Base-by-base conservation (phyloP, 345 rosid species). In the Conringia planisiliqua region DNA sequence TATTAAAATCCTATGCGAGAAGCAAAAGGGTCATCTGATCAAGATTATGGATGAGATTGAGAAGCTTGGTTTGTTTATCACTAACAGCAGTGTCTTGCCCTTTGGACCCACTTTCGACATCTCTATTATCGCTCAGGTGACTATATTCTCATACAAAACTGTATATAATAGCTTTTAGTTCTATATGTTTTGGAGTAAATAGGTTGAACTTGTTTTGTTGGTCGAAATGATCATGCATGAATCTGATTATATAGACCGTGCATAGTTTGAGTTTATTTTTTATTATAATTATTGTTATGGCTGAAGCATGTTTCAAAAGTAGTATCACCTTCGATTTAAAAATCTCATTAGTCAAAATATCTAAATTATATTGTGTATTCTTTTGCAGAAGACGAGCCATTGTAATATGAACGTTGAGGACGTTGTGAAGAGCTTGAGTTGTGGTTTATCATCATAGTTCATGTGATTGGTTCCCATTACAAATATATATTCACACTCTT, bases 121-220 rank as follows among this genome's bases (percentile, higher is more conserved):
- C 35, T 89, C 98, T 10, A 74, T 93, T 24, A 77, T 89, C 62
- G 86, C 94, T 70, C 85, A 85, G 94, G 98, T 89, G 72, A 56
- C 50, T 12, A 70, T 61, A 43, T 68, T 69, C 64, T 29, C 52
- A 30, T 70, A 20, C 56, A 43, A 70, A 50, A 51, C 9, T 52
- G 14, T 14, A 20, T 47, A 16, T 26, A 59, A 2, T 18, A 11
- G 8, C 1, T 7, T 50, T 7, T 32, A 5, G 38, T 48, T 57
- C 14, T 24, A 51, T 44, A 30, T 63, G 38, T 50, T 22, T 22
- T 50, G 4, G 30, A 50, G 30, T n/a, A 52, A 52, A 52, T 24
- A 26, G n/a, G 16, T 6, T 43, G 42, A 57, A 57, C 40, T 32
- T 32, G 13, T n/a, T 14, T 29, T 61, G 18, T 22, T 61, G 30